Conservation (phyloP, 2,329 filamentous ascomycete genomes). For the Clonostachys solani region DNA sequence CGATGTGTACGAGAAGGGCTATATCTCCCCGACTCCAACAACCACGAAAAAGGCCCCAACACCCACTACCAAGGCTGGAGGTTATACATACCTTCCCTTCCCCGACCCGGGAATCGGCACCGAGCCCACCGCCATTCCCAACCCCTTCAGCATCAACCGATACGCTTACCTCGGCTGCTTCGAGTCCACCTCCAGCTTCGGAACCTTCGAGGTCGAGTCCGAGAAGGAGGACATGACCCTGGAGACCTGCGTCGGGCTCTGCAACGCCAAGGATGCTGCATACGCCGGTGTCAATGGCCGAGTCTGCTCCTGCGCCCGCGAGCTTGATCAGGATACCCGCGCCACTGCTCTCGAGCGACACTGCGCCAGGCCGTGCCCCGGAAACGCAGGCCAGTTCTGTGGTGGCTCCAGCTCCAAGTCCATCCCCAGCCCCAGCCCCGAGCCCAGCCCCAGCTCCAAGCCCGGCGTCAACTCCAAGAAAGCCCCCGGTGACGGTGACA, state of each 20-base stretch:
- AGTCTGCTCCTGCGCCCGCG: conserved; percentile 41
- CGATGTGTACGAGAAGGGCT: conserved; percentile 30
- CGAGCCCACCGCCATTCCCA: conserved; percentile 10
- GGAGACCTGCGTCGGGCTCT: conserved; percentile 29
- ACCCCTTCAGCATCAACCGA: conserved; percentile 23
- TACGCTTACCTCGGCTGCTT: conserved; percentile 36
- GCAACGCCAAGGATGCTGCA: conserved; percentile 14
- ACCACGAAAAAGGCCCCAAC: conserved; percentile 3
- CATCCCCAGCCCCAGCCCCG: too few species aligned
- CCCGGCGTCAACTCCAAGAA: too few species aligned
- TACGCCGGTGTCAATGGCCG: conserved; percentile 34
- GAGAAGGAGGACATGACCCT: conserved; percentile 31
- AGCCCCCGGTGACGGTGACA: not conserved
- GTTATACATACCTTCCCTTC: not conserved
- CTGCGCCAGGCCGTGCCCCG: conserved; percentile 36
- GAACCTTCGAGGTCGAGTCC: conserved; percentile 21
- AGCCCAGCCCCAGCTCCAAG: too few species aligned
- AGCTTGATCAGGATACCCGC: conserved; percentile 21
- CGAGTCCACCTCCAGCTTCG: conserved; percentile 26
- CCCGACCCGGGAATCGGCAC: conserved; percentile 3
- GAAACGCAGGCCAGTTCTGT: conserved; percentile 31
- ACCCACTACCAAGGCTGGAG: not conserved
- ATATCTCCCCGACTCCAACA: not conserved
- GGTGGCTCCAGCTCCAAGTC: conserved; percentile 24
- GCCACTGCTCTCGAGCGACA: conserved; percentile 19